phyloP scores from a whole-genome alignment of 305 asterid species.

The Fraxinus ornus region DNA sequence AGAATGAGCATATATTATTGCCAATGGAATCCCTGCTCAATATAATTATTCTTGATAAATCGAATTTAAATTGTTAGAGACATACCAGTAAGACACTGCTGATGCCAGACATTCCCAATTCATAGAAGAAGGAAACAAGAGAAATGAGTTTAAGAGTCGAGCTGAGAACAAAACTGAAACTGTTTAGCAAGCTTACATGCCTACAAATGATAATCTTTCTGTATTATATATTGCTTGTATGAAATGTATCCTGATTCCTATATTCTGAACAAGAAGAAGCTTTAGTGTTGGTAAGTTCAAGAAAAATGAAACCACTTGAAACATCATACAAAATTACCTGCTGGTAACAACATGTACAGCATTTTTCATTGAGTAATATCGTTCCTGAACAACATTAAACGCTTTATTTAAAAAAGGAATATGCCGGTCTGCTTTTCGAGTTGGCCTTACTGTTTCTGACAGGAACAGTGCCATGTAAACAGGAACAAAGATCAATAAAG shows the following conservation, averaged over 20 bases:
- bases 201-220: neutral
- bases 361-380: slow-evolving; percentile 64
- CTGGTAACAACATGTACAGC: slow-evolving; percentile 60
- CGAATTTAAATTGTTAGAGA: slow-evolving; percentile 3
- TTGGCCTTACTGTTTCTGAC: slow-evolving; percentile 58
- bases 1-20: neutral
- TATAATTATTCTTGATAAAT: neutral
- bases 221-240: neutral
- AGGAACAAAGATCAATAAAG: slow-evolving; percentile 59
- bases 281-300: neutral
- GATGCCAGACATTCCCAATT: slow-evolving; percentile 89
- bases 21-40: neutral
- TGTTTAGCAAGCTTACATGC: slow-evolving; percentile 18
- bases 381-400: slow-evolving; percentile 47
- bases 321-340: slow-evolving; percentile 43
- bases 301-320: neutral
- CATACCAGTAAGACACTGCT: slow-evolving; percentile 72
- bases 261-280: neutral
- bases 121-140: slow-evolving; percentile 81
- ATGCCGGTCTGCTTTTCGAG: slow-evolving; percentile 31
- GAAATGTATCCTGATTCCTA: neutral
- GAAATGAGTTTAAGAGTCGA: slow-evolving; percentile 67
- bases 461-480: slow-evolving; percentile 66
- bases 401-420: slow-evolving; percentile 47
- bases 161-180: slow-evolving; percentile 40